Evolutionary conservation across 768 basidiomycete species (phyloP), one percentile per base, ranked within the genome.

Genomic region (Termitomyces heimii): DNA sequence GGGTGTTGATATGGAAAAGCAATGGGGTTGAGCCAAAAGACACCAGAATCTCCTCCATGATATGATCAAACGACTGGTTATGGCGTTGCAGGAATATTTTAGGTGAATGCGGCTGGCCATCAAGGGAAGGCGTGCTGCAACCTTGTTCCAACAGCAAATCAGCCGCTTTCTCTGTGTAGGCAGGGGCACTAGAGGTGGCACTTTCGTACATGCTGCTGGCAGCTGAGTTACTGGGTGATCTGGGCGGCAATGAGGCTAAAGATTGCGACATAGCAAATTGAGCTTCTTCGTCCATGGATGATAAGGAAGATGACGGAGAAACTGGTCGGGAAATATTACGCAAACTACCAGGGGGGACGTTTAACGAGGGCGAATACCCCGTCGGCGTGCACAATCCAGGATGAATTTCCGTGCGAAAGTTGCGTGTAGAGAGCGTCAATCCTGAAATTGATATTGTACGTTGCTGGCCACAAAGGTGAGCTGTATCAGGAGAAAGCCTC

Each of bases 191-290:
- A 10, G 86, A 86, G 22, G 88, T 62, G 4, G 87, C 87, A 62
- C 90, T 93, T 62, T 88, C 81, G 67, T 92, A 94, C 78, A 93
- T 82, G 70, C 85, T 92, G 62, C 82, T 82, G 5, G 77, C 69
- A 48, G 79, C 70, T 20, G 85, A 84, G 39, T 68, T 71, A 48
- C 73, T 62, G 18, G 78, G 74, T n/a, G 76, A 82, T 43, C 74
- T 67, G 13, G 77, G 80, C 40, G 82, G 86, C 37, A 93, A 74
- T 53, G 71, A 77, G 2, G 78, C 85, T 34, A 90, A 73, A 5
- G 89, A 92, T 66, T 90, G 87, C 7, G 88, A 86, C 88, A 92
- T 90, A 53, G 79, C 72, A 64, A 82, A 70, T 46, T 82, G 81
- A 6, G 80, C 75, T 31, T 83, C 81, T 62, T 89, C 86, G 59